These are phyloP conservation scores for Candida nanaspora DNA, from an alignment of 805 yeast species.

Conservation along the genomic window DNA sequence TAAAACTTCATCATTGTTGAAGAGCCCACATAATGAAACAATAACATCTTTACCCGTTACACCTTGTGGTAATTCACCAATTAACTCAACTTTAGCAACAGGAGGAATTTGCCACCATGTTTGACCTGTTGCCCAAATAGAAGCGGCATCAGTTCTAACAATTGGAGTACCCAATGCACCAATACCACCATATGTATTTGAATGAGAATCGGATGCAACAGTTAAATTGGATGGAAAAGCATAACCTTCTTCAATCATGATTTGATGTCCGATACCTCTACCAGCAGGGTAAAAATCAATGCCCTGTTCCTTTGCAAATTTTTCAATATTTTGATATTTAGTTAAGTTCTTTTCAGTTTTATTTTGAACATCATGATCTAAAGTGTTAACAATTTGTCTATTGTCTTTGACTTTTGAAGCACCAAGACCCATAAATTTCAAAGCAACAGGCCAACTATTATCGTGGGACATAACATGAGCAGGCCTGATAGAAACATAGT, in stretches of 20 bases:
- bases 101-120: conserved; percentile 99
- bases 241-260: conserved; percentile 98
- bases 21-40: conserved; percentile 89
- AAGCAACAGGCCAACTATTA: conserved; percentile 98
- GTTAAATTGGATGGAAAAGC: conserved; percentile 91
- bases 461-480: conserved; percentile 99
- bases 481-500: conserved; percentile 90
- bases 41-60: conserved; percentile 96
- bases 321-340: conserved; percentile 82
- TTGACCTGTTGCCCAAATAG: conserved; percentile 99
- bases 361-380: conserved; percentile 98
- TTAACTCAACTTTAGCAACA: conserved; percentile 86
- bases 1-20: conserved; percentile 87
- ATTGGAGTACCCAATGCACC: conserved; percentile 96
- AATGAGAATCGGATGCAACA: conserved; percentile 97
- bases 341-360: conserved; percentile 80
- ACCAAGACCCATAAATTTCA: conserved; percentile 92
- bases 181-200: conserved; percentile 96
- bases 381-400: conserved; percentile 89
- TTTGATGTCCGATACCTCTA: conserved; percentile 97
- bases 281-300: conserved; percentile 98
- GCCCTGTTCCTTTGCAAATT: conserved; percentile 84
- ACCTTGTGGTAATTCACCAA: conserved; percentile 76
- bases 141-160: conserved; percentile 97
- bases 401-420: conserved; percentile 78